A percentile compares a stretch with the other conserved stretches of the same genome.
Conservation (phyloP, 257 asterid species). For the Lantana camara region DNA sequence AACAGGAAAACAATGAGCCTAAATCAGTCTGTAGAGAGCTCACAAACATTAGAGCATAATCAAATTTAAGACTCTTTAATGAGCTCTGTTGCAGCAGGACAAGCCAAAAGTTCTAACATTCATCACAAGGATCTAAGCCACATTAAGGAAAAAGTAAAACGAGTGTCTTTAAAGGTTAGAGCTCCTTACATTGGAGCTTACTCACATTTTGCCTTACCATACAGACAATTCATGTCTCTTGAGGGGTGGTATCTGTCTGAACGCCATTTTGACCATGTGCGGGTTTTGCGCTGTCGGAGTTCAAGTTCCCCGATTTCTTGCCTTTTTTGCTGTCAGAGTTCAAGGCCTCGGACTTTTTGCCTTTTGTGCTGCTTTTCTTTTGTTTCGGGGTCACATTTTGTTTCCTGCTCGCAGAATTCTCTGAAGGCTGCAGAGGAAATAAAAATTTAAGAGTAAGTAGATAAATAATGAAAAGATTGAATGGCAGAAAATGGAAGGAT, state of each 20-base stretch:
- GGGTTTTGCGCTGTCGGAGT: constrained; percentile 2
- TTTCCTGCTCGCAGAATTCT: constrained; percentile 27
- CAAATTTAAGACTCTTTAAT: constrained; percentile 1
- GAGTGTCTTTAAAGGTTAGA: constrained; percentile 3
- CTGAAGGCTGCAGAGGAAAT: constrained; percentile 34
- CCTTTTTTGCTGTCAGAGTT: constrained; percentile 26
- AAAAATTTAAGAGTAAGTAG: neutral
- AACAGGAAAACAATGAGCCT: constrained; percentile 3
- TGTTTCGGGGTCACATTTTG: constrained; percentile 25
- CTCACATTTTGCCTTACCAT: neutral
- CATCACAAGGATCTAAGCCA: constrained; percentile 19
- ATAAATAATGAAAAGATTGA: neutral
- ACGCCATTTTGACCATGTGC: constrained; percentile 25
- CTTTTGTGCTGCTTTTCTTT: constrained; percentile 31
- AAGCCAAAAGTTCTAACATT: constrained; percentile 21
- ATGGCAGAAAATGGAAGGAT: neutral
- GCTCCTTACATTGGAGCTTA: neutral
- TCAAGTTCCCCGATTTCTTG: constrained; percentile 31
- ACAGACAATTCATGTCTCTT: neutral
- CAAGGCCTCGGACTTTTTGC: constrained; percentile 31
- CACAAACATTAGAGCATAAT: constrained; percentile 18
- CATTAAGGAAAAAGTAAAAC: neutral
- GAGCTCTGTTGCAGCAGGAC: constrained; percentile 5
- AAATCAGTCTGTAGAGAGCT: constrained; percentile 24
- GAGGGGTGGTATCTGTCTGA: neutral